Base-by-base conservation (phyloP, 305 asterid genomes). In the Fraxinus angustifolia region DNA sequence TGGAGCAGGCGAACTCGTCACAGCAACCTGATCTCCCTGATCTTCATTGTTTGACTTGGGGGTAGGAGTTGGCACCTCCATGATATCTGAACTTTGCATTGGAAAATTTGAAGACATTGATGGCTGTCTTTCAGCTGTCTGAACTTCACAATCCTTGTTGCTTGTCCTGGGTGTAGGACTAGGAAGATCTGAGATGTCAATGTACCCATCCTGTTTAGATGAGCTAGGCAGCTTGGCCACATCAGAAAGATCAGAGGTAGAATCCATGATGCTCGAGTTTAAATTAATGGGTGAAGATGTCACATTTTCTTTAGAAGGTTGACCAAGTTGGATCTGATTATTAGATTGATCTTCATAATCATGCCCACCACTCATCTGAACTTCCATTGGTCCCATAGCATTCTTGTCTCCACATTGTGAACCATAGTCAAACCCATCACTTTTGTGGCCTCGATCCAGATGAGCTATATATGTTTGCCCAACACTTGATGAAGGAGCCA, bases 31-130 rank as follows among this genome's bases (percentile, higher is more conserved):
- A 73, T 21, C 86, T 68, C 76, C 89, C 78, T 81, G 86, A 73
- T 79, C 78, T 80, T 83, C 94, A 45, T 81, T 77, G 82, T 83
- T 86, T 19, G 89, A 82, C 76, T 86, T 88, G 10, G 91, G 94
- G 33, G 88, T 50, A 34, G 93, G 92, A 83, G 88, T 86, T 11
- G 92, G 88, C 72, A 90, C 86, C 87, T 90, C 95, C 83, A 90
- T 67, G 78, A 40, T 40, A 40, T 40, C 50, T 40, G 50, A 40
- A 3, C 8, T 40, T 40, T 40, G 50, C 50, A 40, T 40, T 16
- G 12, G 50, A 40, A 11, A 40, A 40, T 40, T 2, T 40, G 50
- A 40, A 40, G 12, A 40, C 50, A 40, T 40, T 40, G 50, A 40
- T 0, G 50, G 50, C 50, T 40, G 50, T 40, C 50, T 40, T 40